phyloP scores from a whole-genome alignment of 2,329 filamentous ascomycete genomes.

The Stagonosporopsis vannaccii region DNA sequence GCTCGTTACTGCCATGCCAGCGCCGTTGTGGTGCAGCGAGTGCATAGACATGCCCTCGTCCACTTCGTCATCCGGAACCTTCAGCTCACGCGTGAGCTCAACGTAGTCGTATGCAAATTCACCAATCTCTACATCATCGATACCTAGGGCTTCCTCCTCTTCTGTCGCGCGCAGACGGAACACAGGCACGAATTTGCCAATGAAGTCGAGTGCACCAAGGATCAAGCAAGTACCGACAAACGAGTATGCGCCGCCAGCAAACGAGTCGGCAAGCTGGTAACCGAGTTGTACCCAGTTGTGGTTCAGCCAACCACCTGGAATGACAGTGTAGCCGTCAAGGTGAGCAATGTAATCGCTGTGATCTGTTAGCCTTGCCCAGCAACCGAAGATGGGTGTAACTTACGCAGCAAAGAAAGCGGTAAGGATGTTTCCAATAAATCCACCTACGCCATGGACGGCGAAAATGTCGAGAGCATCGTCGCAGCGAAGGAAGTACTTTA shows the following conservation, averaged over 20 bases:
- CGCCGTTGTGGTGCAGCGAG: constrained; percentile 38
- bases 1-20: constrained; percentile 35
- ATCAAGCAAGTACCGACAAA: constrained; percentile 81
- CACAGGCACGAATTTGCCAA: constrained; percentile 80
- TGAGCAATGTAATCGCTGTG: constrained; percentile 77
- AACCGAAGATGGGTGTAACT: constrained; percentile 32
- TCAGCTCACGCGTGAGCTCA: constrained; percentile 77
- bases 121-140: constrained; percentile 89
- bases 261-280: constrained; percentile 83
- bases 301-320: constrained; percentile 82
- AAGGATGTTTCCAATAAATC: constrained; percentile 65
- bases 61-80: constrained; percentile 48
- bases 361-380: neutral
- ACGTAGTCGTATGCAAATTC: constrained; percentile 96
- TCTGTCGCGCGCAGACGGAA: constrained; percentile 76
- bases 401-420: constrained; percentile 79
- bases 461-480: constrained; percentile 86
- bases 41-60: constrained; percentile 47
- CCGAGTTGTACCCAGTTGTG: constrained; percentile 82
- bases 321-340: constrained; percentile 73
- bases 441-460: constrained; percentile 66
- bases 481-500: constrained; percentile 82
- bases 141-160: constrained; percentile 82
- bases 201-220: constrained; percentile 64
- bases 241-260: constrained; percentile 77